Conservation (phyloP, 2,329 filamentous ascomycete genomes). For the Metarhizium sp. region DNA sequence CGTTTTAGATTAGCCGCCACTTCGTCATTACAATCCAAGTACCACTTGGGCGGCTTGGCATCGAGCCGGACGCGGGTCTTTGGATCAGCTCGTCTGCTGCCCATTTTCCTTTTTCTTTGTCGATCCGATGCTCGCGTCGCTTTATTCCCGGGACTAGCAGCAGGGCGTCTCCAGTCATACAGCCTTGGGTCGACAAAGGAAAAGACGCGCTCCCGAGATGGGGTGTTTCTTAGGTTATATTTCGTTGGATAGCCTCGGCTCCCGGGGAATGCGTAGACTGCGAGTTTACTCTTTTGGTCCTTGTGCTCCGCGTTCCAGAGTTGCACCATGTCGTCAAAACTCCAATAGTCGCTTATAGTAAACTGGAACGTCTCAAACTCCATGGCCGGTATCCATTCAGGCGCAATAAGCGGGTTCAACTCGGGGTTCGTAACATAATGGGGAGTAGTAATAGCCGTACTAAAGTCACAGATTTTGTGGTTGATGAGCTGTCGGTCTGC, state of each 20-base stretch:
- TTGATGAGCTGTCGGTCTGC: constrained; percentile 10
- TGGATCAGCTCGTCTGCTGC: not conserved
- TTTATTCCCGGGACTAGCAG: not conserved
- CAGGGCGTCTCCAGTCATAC: not conserved
- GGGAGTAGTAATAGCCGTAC: constrained; percentile 14
- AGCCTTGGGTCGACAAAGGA: not conserved
- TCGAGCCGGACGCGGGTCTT: not conserved
- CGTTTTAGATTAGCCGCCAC: too few relatives aligned
- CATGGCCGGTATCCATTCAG: too few relatives aligned
- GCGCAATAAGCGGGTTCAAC: not conserved
- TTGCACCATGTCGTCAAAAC: not conserved
- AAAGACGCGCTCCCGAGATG: not conserved
- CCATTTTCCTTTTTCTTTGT: not conserved
- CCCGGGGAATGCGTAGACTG: not conserved
- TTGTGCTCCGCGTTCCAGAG: not conserved
- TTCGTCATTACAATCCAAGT: too few relatives aligned
- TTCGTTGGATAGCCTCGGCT: not conserved
- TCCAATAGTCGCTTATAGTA: not conserved
- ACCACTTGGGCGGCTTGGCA: too few relatives aligned
- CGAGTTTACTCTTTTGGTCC: not conserved
- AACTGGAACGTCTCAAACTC: not conserved
- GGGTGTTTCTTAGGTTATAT: not conserved
- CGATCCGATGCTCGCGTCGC: not conserved
- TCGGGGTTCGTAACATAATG: constrained; percentile 10
- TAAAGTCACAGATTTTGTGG: constrained; percentile 16